Evolutionary conservation across 371 early-diverging fungal genomes (phyloP).

Genomic region (Mucor indicus): DNA sequence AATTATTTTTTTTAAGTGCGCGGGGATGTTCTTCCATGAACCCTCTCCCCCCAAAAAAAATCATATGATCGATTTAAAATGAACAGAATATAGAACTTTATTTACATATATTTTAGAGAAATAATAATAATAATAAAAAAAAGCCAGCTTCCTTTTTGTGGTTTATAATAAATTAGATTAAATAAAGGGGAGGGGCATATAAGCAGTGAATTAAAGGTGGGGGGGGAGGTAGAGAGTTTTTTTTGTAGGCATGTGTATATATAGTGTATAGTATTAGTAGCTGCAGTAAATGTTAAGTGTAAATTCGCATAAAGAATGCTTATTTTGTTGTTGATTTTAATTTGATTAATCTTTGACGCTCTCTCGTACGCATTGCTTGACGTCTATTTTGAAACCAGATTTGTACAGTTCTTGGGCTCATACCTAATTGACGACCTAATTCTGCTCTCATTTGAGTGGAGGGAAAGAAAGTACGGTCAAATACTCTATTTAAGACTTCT

Average conservation of each 20-base stretch:
- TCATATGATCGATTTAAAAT: too few species aligned
- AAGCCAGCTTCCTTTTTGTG: constrained; percentile 15
- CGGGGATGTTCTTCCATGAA: too few species aligned
- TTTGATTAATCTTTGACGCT: constrained; percentile 41
- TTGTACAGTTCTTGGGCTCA: constrained; percentile 84
- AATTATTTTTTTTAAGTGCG: too few species aligned
- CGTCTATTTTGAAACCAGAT: constrained; percentile 98
- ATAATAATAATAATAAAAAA: constrained; percentile 2
- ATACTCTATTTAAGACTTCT: constrained; percentile 54
- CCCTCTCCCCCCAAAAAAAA: not conserved
- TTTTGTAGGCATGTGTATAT: too few species aligned
- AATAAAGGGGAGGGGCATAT: too few species aligned
- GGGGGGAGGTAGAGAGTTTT: too few species aligned
- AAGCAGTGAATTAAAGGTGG: too few species aligned
- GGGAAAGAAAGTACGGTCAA: constrained; percentile 61
- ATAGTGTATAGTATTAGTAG: too few species aligned
- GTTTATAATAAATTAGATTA: too few species aligned
- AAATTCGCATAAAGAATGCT: too few species aligned
- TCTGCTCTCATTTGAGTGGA: constrained; percentile 79
- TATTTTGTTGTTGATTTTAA: constrained; percentile 6
- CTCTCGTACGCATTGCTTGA: constrained; percentile 59
- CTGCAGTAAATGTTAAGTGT: too few species aligned
- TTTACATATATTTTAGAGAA: too few species aligned
- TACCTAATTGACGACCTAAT: constrained; percentile 83
- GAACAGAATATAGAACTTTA: constrained; percentile 14